Conservation (phyloP, 495 filamentous ascomycete species). For the Terfezia boudieri region DNA sequence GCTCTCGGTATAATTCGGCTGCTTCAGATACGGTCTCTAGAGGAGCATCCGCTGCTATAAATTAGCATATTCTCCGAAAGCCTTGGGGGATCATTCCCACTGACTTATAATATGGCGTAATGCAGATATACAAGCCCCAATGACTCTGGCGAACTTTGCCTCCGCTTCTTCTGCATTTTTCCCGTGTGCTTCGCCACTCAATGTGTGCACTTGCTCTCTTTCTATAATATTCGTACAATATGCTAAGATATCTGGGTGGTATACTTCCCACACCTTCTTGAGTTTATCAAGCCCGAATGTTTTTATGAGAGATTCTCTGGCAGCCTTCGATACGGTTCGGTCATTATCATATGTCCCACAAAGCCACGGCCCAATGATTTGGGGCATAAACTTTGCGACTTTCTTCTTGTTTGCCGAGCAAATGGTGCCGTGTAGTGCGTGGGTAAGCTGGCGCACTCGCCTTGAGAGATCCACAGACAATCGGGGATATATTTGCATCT, state of each 20-base stretch:
- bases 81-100: not conserved
- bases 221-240: constrained; percentile 55
- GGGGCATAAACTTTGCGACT: constrained; percentile 51
- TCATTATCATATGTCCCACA: constrained; percentile 75
- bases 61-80: not conserved
- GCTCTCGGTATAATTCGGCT: constrained; percentile 25
- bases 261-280: constrained; percentile 48
- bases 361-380: constrained; percentile 66
- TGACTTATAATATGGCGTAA: constrained; percentile 29
- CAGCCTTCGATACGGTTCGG: constrained; percentile 42
- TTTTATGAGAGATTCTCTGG: constrained; percentile 45
- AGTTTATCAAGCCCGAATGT: constrained; percentile 65
- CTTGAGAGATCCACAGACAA: constrained; percentile 68
- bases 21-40: constrained; percentile 30
- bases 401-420: constrained; percentile 52
- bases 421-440: constrained; percentile 50
- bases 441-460: constrained; percentile 67
- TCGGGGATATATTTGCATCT: constrained; percentile 73
- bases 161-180: constrained; percentile 64
- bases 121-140: constrained; percentile 39
- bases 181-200: constrained; percentile 62
- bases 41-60: constrained; percentile 2
- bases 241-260: constrained; percentile 50
- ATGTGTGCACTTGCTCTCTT: constrained; percentile 51
- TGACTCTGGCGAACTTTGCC: constrained; percentile 61